Conservation (phyloP, 116 monocot genomes). For the Zostera marina region DNA sequence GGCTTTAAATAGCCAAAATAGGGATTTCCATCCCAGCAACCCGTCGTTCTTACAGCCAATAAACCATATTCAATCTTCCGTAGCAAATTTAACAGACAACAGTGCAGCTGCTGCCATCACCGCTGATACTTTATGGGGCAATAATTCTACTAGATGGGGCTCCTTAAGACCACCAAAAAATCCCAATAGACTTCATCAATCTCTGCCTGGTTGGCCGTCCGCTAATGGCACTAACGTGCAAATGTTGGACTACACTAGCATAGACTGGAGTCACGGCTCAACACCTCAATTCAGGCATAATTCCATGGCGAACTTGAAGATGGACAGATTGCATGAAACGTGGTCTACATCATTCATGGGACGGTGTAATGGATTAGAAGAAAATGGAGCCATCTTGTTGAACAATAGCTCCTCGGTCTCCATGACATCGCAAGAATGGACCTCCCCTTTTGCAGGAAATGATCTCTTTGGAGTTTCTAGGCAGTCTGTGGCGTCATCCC, state of each 20-base stretch:
- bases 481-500: conserved; percentile 37
- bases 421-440: conserved; percentile 30
- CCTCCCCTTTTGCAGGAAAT: conserved; percentile 33
- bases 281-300: conserved; percentile 6
- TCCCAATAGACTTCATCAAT: no score
- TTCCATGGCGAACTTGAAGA: conserved; percentile 7
- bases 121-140: conserved; percentile 10
- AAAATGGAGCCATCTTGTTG: not conserved
- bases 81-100: conserved; percentile 7
- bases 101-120: not conserved
- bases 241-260: conserved; percentile 45
- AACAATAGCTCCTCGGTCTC: conserved; percentile 1
- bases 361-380: conserved; percentile 7
- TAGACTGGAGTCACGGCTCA: conserved; percentile 81
- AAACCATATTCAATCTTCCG: conserved; percentile 16
- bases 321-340: conserved; percentile 15
- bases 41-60: conserved; percentile 24
- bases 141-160: conserved; percentile 6
- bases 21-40: not conserved
- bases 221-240: conserved; percentile 18
- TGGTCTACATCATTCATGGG: conserved; percentile 35
- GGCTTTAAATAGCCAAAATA: not conserved
- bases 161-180: conserved; percentile 13
- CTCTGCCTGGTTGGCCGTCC: conserved; percentile 36
- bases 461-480: conserved; percentile 42